Conservation (phyloP, 1,139 yeast genomes). For the Sugiyamaella sp. region DNA sequence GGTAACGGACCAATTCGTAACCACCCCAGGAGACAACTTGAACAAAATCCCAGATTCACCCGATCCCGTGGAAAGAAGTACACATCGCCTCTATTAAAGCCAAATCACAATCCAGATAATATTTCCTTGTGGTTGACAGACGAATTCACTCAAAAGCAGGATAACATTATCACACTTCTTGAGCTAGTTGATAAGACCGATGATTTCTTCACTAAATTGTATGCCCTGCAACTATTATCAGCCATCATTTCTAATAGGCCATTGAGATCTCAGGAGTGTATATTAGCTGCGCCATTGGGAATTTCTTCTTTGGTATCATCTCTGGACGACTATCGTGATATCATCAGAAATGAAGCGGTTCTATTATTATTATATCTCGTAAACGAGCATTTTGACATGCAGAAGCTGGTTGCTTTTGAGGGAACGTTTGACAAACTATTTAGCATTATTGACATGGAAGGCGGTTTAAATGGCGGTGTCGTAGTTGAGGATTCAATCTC, state of each 20-base stretch:
- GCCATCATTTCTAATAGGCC: constrained; percentile 83
- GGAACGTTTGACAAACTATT: constrained; percentile 85
- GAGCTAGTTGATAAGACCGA: constrained; percentile 59
- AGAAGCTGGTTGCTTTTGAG: constrained; percentile 92
- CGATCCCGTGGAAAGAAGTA: constrained; percentile 19
- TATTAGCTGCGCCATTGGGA: constrained; percentile 76
- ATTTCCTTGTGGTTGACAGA: constrained; percentile 95
- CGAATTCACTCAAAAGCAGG: constrained; percentile 69
- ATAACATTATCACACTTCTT: constrained; percentile 60
- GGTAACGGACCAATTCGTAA: not conserved
- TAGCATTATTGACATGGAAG: constrained; percentile 78
- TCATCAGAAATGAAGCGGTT: constrained; percentile 83
- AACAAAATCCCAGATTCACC: constrained; percentile 14
- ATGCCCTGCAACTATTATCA: constrained; percentile 81
- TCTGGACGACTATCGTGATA: constrained; percentile 76
- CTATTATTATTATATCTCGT: constrained; percentile 81
- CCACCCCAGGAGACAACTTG: not conserved
- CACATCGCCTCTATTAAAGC: constrained; percentile 18
- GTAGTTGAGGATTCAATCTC: constrained; percentile 88
- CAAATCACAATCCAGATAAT: constrained; percentile 50
- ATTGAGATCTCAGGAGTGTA: constrained; percentile 68
- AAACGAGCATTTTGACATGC: constrained; percentile 81
- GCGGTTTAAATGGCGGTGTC: constrained; percentile 92
- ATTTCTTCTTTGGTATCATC: constrained; percentile 72
- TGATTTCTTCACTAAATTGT: constrained; percentile 78